Conservation (phyloP, 2,329 filamentous ascomycete genomes). For the Akanthomyces lecanii region DNA sequence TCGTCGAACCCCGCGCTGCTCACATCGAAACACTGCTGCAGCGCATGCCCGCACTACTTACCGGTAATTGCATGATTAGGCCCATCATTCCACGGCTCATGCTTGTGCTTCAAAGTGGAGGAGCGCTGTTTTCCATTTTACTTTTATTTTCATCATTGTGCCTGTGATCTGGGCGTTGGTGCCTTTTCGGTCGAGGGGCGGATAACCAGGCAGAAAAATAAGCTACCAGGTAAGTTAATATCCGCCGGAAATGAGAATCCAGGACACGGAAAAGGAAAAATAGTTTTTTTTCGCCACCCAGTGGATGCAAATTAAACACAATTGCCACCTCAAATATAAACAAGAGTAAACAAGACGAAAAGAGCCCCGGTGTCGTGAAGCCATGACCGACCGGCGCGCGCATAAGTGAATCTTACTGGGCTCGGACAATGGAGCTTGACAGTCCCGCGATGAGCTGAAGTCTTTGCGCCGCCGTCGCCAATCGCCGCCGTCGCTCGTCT, state of each 20-base stretch:
- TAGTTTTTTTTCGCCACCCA: not conserved
- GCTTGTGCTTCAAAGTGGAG: not conserved
- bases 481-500: not conserved
- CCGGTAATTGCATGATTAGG: not conserved
- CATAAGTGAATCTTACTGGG: not conserved
- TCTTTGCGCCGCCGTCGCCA: not conserved
- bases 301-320: constrained; percentile 4
- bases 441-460: not conserved
- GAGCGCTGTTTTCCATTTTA: not conserved
- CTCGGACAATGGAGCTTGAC: not conserved
- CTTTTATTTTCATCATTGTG: not conserved
- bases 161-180: not conserved
- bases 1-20: not conserved
- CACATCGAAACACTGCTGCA: not conserved
- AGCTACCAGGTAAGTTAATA: not conserved
- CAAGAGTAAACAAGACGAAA: not conserved
- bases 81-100: not conserved
- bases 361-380: not conserved
- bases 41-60: not conserved
- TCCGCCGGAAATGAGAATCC: constrained; percentile 10
- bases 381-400: not conserved
- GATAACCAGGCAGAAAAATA: not conserved
- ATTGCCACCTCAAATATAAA: not conserved
- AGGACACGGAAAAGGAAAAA: not conserved
- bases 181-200: too few species aligned